Evolutionary conservation across 768 basidiomycete species (phyloP), one percentile per base, ranked within the genome.

Genomic region (Lentinula lateritia): DNA sequence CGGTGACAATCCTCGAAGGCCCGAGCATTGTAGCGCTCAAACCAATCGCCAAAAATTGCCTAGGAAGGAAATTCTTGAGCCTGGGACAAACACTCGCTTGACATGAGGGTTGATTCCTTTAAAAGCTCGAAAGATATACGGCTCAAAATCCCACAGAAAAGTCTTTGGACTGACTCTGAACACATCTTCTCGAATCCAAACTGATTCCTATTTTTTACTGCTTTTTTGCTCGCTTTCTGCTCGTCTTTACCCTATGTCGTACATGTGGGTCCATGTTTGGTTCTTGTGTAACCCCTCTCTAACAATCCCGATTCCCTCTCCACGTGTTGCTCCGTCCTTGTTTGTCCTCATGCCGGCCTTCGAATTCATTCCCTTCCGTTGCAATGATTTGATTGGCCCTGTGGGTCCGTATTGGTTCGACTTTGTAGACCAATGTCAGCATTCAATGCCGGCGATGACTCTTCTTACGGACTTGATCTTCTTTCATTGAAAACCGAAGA

Each of bases 31-130:
- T 20, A 20, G 7, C 16, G 15, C 16, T 20, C 28, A 36, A 38
- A 53, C 52, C 53, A 55, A 55, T 55, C 20, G n/a, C n/a, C 3
- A 10, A 55, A 55, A 55, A 28, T 55, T 55, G 10, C 53, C 39
- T 18, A 42, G 10, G 16, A 42, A 18, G 53, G 53, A 20, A 28
- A 55, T 34, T 34, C 6, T 34, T 36, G 52, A 34, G 34, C 38
- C 38, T 55, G 35, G 36, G 38, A 55, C 34, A 55, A 20, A 23
- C 32, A 10, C 10, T 43, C 6, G 18, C 38, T 55, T 55, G 39
- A 28, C 38, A 41, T 18, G 38, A 55, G 53, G 35, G 8, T 13
- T n/a, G 10, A 55, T 20, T 35, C 34, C 38, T 41, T 28, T 39
- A 55, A 55, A 55, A 41, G 38, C 18, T 20, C 6, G 18, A 15